Percentiles rank a stretch among this genome's conserved stretches.
These are phyloP conservation scores for Dioszegia crocea DNA, from an alignment of 768 basidiomycete species.

Conservation along the genomic window DNA sequence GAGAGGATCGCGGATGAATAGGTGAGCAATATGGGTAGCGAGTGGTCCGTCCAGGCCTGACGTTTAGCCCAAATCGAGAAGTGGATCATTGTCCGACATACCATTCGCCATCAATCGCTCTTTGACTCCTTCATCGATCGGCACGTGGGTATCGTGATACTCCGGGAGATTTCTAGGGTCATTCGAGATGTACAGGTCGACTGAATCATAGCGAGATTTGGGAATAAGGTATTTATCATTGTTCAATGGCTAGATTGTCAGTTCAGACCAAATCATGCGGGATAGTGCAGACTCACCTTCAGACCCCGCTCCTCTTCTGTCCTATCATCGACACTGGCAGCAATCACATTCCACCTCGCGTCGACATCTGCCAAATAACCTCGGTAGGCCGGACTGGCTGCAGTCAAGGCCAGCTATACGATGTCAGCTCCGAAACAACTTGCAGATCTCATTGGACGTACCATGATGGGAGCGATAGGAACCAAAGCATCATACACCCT, in stretches of 20 bases:
- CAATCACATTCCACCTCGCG: constrained; percentile 97
- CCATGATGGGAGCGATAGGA: constrained; percentile 92
- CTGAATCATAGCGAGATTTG: constrained; percentile 95
- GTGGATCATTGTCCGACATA: constrained; percentile 45
- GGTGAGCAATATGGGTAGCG: constrained; percentile 85
- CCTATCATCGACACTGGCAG: constrained; percentile 96
- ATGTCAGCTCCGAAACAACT: background rate
- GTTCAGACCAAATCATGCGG: background rate
- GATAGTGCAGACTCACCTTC: constrained; percentile 56
- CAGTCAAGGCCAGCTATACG: constrained; percentile 81
- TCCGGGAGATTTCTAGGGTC: constrained; percentile 82
- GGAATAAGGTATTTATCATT: constrained; percentile 74
- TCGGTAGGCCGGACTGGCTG: constrained; percentile 90
- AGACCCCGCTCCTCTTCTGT: constrained; percentile 90
- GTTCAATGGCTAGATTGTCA: constrained; percentile 64
- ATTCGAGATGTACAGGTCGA: constrained; percentile 85
- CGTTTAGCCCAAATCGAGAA: background rate
- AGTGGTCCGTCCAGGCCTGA: constrained; percentile 79
- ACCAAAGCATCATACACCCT: constrained; percentile 94
- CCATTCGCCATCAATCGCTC: constrained; percentile 72
- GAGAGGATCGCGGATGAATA: constrained; percentile 96
- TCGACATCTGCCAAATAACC: constrained; percentile 95
- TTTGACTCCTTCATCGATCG: constrained; percentile 71
- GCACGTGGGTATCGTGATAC: constrained; percentile 83
- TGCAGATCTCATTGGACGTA: constrained; percentile 53